Conservation (phyloP, 768 basidiomycete genomes). For the Pulveroboletus ravenelii region DNA sequence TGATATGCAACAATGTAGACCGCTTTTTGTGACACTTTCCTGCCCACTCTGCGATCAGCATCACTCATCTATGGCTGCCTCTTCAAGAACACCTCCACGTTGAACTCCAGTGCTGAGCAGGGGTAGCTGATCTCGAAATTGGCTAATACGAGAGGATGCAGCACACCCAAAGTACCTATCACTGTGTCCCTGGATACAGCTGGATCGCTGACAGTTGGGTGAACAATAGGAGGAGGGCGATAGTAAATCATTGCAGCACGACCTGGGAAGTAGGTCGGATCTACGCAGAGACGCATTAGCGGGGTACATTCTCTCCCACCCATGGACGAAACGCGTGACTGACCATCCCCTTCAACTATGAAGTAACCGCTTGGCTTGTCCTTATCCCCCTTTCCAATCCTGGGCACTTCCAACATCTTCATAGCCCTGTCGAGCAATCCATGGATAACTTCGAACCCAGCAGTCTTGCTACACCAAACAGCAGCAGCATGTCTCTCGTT, state of each 20-base stretch:
- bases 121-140: constrained; percentile 95
- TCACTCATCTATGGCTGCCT: constrained; percentile 23
- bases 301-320: background rate
- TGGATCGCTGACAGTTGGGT: constrained; percentile 38
- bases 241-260: constrained; percentile 91
- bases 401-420: constrained; percentile 91
- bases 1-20: background rate
- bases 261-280: constrained; percentile 92
- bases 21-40: background rate
- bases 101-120: constrained; percentile 93
- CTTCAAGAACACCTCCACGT: constrained; percentile 91
- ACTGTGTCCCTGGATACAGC: constrained; percentile 51
- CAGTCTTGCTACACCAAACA: constrained; percentile 94
- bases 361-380: constrained; percentile 80
- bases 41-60: background rate
- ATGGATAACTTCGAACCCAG: constrained; percentile 95
- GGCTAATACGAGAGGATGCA: constrained; percentile 87
- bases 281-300: constrained; percentile 38
- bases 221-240: constrained; percentile 44
- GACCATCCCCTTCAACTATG: constrained; percentile 81
- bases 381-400: constrained; percentile 54
- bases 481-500: constrained; percentile 88
- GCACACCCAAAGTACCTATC: constrained; percentile 88
- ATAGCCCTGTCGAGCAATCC: constrained; percentile 92
- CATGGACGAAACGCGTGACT: constrained; percentile 22